phyloP scores from a whole-genome alignment of 768 basidiomycete genomes.

The Dioszegia hungarica region DNA sequence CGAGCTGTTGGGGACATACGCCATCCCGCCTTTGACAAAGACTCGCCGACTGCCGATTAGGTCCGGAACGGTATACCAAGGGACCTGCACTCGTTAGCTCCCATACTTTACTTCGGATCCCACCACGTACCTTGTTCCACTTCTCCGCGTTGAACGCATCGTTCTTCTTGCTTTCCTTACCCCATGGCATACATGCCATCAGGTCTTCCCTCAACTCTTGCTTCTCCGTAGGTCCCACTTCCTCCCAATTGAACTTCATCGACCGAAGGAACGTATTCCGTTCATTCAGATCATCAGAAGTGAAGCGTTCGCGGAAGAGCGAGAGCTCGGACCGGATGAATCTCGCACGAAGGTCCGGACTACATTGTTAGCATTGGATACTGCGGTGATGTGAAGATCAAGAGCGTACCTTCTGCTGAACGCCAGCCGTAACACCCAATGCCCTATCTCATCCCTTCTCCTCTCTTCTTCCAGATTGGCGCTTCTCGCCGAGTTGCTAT shows the following conservation, averaged over 20 bases:
- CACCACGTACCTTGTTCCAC: conserved; percentile 67
- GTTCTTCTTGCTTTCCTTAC: conserved; percentile 39
- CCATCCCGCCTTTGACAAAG: conserved; percentile 71
- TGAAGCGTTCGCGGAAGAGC: conserved; percentile 77
- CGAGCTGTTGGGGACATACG: conserved; percentile 75
- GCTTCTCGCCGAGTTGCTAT: conserved; percentile 53
- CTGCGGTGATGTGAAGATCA: no score
- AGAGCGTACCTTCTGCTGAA: conserved; percentile 91
- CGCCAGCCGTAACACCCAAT: conserved; percentile 87
- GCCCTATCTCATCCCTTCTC: conserved; percentile 77
- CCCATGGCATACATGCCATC: conserved; percentile 52
- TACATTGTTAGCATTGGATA: conserved; percentile 43
- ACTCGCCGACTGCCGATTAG: conserved; percentile 77
- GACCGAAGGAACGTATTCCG: conserved; percentile 60
- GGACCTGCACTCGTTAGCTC: conserved; percentile 58
- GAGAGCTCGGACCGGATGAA: conserved; percentile 85
- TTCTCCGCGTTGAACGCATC: conserved; percentile 56
- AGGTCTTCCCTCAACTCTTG: conserved; percentile 54
- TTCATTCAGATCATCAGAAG: conserved; percentile 59
- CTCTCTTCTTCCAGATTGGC: conserved; percentile 61
- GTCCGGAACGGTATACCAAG: conserved; percentile 92
- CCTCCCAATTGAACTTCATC: conserved; percentile 51
- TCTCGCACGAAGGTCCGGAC: conserved; percentile 80
- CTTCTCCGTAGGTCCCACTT: conserved; percentile 63
- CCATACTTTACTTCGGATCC: background rate